Conservation (phyloP, 768 basidiomycete species). For the Glaciozyma martinii region DNA sequence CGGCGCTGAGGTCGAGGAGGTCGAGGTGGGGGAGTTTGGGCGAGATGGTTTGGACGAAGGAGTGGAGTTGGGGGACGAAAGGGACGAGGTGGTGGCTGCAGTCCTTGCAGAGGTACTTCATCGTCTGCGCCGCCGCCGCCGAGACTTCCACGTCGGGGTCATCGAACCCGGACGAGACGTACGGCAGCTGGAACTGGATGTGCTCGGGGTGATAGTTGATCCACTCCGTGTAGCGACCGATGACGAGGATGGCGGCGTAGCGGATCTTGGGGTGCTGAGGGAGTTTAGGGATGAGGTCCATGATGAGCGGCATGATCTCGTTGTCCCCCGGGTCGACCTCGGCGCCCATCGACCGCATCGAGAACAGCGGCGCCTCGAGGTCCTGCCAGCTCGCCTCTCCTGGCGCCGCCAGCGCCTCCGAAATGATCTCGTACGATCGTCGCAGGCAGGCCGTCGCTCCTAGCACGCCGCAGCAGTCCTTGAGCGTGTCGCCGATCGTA, state of each 20-base stretch:
- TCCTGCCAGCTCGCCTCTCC: constrained; percentile 70
- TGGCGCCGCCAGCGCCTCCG: constrained; percentile 52
- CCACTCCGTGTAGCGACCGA: constrained; percentile 96
- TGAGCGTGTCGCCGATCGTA: constrained; percentile 97
- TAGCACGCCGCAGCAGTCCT: constrained; percentile 93
- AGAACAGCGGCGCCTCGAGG: constrained; percentile 93
- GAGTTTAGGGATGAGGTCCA: constrained; percentile 83
- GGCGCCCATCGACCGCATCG: constrained; percentile 96
- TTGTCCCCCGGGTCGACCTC: constrained; percentile 76
- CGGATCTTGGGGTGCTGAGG: constrained; percentile 84
- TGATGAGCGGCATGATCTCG: constrained; percentile 83
- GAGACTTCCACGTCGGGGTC: constrained; percentile 53
- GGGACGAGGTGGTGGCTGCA: constrained; percentile 81
- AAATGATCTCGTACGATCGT: constrained; percentile 71
- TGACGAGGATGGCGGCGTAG: constrained; percentile 88
- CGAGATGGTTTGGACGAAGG: constrained; percentile 73
- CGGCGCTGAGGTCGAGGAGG: constrained; percentile 83
- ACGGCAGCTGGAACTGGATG: constrained; percentile 73
- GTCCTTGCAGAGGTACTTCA: constrained; percentile 95
- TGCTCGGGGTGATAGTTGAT: constrained; percentile 80
- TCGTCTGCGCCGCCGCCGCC: constrained; percentile 87
- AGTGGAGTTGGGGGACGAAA: constrained; percentile 82
- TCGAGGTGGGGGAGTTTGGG: constrained; percentile 75
- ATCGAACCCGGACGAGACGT: constrained; percentile 86
- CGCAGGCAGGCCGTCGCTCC: constrained; percentile 75